Conservation (phyloP, 805 yeast genomes). For the Wickerhamiella allomyrinae region DNA sequence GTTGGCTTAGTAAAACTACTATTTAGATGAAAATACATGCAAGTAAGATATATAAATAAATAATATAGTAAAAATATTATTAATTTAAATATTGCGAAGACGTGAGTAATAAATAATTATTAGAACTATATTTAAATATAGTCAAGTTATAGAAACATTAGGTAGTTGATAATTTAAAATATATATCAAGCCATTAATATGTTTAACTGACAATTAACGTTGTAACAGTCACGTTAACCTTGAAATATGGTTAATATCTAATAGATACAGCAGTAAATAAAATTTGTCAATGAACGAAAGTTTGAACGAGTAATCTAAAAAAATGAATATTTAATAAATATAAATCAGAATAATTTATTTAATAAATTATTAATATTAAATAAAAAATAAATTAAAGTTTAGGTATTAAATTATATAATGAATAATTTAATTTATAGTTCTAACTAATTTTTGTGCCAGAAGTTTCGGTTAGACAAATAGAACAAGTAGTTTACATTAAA, state of each 20-base stretch:
- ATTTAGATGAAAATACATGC: conserved; percentile 9
- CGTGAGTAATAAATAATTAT: conserved; percentile 6
- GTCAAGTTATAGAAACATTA: conserved; percentile 1
- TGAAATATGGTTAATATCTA: conserved; percentile 2
- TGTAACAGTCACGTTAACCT: conserved; percentile 5
- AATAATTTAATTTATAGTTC: background rate
- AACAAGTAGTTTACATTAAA: conserved; percentile 2
- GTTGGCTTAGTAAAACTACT: conserved; percentile 10
- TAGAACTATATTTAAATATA: conserved; percentile 1
- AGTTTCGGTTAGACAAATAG: conserved; percentile 3
- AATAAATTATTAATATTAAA: background rate
- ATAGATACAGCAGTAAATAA: background rate
- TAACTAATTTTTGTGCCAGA: conserved; percentile 3
- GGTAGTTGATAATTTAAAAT: conserved; percentile 5
- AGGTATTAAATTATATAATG: background rate
- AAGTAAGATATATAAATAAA: background rate
- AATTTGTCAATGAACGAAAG: conserved; percentile 2
- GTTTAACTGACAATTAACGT: conserved; percentile 5
- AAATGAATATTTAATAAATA: background rate
- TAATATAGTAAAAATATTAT: no score
- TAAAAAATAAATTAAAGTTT: background rate
- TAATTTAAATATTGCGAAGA: conserved; percentile 2
- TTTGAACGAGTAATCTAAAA: conserved; percentile 3
- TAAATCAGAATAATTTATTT: background rate
- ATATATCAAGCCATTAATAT: conserved; percentile 5